Evolutionary conservation across 2,329 filamentous ascomycete genomes (phyloP), one percentile per base, ranked within the genome.

Genomic region (Gnomoniopsis smithogilvyi): DNA sequence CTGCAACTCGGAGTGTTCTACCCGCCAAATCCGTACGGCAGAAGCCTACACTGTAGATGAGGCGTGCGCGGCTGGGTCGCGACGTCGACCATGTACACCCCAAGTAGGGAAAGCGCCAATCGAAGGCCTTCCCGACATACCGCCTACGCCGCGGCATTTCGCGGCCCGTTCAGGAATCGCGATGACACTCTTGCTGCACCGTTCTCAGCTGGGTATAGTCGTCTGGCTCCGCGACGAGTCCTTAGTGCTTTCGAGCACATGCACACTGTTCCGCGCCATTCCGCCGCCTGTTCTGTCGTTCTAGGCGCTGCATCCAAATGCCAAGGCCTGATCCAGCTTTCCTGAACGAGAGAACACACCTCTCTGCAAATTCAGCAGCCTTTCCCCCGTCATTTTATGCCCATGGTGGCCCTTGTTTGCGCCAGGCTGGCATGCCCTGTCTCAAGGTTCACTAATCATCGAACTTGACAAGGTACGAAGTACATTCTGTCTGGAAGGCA

Each of bases 401-500:
- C 15, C 57, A 57, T 56, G 60, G 57, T 57, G 54, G 53, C 51
- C 57, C 60, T 62, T 60, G 53, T 47, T 33, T 56, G 30, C 45
- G 48, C 56, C 38, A 53, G 56, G 26, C 60, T n/a, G 56, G 60
- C 60, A 43, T 53, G 56, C 56, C 56, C 53, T 54, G 56, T 52
- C 56, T 43, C 22, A 50, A 50, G 48, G 49, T 53, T 59, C 53
- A 51, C 60, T 52, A 56, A 41, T 54, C 49, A 38, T 54, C 22
- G 4, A 30, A 30, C 4, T 30, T 30, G 8, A 4, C 26, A 30
- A 30, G 26, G 26, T 30, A 30, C 26, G 26, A 30, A 30, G 26
- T 30, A 30, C 26, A 30, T 30, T 4, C 26, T 30, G n/a, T n/a
- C n/a, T n/a, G n/a, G 26, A 30, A 30, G 14, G 51, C 50, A 50